Percentiles rank a stretch among this genome's conserved stretches.
These are phyloP conservation scores for Rhizomucor pusillus DNA, from an alignment of 371 early-diverging fungal genomes.

Conservation along the genomic window DNA sequence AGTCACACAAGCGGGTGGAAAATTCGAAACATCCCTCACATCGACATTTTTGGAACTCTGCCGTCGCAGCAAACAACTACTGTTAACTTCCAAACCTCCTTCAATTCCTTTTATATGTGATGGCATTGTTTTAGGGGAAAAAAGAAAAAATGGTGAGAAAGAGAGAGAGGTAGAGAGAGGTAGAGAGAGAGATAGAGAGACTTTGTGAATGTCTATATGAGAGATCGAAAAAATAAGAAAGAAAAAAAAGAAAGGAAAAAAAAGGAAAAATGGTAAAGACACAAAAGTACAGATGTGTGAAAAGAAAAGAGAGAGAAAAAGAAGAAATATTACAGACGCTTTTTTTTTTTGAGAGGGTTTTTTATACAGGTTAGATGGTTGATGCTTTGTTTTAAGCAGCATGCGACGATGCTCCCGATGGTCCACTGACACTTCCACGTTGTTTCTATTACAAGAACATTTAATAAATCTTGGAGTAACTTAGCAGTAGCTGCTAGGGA, in stretches of 20 bases:
- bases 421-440: slow-evolving; percentile 43
- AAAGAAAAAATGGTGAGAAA: not conserved
- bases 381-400: not conserved
- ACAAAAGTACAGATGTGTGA: slow-evolving; percentile 5
- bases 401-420: slow-evolving; percentile 17
- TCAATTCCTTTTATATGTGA: not conserved
- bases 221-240: not conserved
- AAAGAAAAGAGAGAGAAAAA: slow-evolving; percentile 1
- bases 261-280: slow-evolving; percentile 2
- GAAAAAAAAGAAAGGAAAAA: slow-evolving; percentile 4
- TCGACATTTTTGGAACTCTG: too few species aligned
- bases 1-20: too few species aligned
- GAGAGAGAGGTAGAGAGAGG: too few species aligned
- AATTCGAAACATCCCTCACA: too few species aligned
- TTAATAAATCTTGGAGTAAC: not conserved
- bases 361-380: not conserved
- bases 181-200: too few species aligned
- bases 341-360: too few species aligned
- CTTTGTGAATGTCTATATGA: not conserved
- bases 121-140: not conserved
- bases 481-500: not conserved
- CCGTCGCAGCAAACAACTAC: too few species aligned
- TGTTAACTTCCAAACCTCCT: too few species aligned
- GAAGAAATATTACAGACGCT: too few species aligned
- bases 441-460: slow-evolving; percentile 22